Base-by-base conservation (phyloP, 495 filamentous ascomycete species). In the Lasiosphaeria miniovina region DNA sequence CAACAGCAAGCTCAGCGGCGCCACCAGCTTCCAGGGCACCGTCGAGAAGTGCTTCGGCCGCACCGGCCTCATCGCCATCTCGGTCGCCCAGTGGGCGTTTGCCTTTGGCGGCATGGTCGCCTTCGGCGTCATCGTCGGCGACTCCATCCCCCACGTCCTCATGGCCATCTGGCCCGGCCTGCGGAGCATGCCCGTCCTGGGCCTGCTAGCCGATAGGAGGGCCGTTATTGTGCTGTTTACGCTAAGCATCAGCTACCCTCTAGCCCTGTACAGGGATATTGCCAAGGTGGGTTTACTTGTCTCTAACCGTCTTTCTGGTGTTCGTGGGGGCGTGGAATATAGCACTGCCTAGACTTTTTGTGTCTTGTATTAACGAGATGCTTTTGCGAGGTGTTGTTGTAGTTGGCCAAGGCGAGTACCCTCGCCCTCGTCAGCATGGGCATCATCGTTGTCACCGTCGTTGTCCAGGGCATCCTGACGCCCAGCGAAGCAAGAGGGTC, bases 91-190 rank as follows among this genome's bases (percentile, higher is more conserved):
- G 75, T 98, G 92, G 90, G 90, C 89, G 40, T 98, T 98, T 81
- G 94, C 95, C 50, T 98, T 97, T 73, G 95, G 94, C 48, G 94
- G 95, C 52, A 98, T 98, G 95, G 83, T 98, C 45, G 95, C 95
- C 24, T 98, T 96, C 75, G 94, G 93, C 57, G 90, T 98, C 58
- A 97, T 98, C 71, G 88, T 98, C 32, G 94, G 94, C 31, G 94
- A 98, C 71, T 89, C 90, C 2, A 96, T 98, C 65, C 94, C 94
- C 0, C 90, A 91, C 72, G 94, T 98, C 36, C 68, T 97, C 63
- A 75, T 77, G 15, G 90, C 92, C 10, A 67, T 96, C 9, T 96
- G 93, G 73, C 94, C 95, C 2, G 83, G 82, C 6, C 71, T 98
- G 36, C 71, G 75, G 40, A 76, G 86, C n/a, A 84, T 87, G 71